Evolutionary conservation across 2,329 filamentous ascomycete species (phyloP), one percentile per base, ranked within the genome.

Genomic region (Sarocladium brachiariae): DNA sequence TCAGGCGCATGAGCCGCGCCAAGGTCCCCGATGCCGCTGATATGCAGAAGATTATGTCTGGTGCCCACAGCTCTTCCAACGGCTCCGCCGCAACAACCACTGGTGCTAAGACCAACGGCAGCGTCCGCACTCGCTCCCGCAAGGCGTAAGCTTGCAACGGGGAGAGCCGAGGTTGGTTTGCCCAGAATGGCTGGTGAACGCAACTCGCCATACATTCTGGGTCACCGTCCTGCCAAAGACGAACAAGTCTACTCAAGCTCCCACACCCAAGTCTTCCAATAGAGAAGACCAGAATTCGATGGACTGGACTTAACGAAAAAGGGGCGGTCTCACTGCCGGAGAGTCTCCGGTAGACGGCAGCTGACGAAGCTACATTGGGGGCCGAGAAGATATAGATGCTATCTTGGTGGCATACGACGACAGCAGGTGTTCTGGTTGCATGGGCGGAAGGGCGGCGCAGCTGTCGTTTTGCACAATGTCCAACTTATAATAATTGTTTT

Each of bases 11-110:
- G 78, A 79, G 76, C 59, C 78, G 82, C 67, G 78, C 80, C 49
- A 78, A 78, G 58, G 75, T 93, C 49, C 87, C 92, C 60, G 90
- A 95, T 67, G 89, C 91, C 73, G 87, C 88, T 66, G 79, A 84
- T 63, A 78, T 87, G 63, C 71, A 84, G 54, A 77, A 78, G 50
- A 72, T 75, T 35, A 64, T 73, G 67, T 67, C 74, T 65, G 66
- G 71, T 70, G 73, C 62, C 64, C 57, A 83, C 50, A 76, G 80
- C 53, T 73, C 75, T 53, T 66, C 74, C 69, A 71, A 76, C 64
- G 70, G 76, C 67, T 76, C 79, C 50, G 71, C 76, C 70, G 43
- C 43, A 6, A 76, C 71, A 54, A 64, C 75, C 55, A 78, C 77
- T 47, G 76, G 76, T 43, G 68, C 70, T 58, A 78, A 76, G 70